These are phyloP conservation scores for Nicotiana noctiflora DNA, from an alignment of 257 asterid genomes.

Conservation along the genomic window DNA sequence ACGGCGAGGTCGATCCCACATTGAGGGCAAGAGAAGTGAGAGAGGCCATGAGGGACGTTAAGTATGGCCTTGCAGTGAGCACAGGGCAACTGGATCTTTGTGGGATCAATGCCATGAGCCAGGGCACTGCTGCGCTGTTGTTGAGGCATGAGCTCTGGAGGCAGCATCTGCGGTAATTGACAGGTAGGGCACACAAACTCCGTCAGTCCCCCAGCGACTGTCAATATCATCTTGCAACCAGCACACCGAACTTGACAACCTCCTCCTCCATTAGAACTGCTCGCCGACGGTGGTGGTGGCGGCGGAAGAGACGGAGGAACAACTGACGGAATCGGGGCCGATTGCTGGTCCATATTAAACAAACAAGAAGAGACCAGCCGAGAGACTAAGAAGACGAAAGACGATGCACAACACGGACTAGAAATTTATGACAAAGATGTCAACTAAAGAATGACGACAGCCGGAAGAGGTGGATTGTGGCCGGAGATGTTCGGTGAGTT, in stretches of 20 bases:
- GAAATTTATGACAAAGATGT: neutral
- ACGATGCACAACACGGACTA: neutral
- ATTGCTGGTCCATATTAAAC: conserved; percentile 60
- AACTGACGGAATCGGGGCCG: conserved; percentile 61
- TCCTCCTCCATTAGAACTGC: conserved; percentile 23
- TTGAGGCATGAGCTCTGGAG: conserved; percentile 74
- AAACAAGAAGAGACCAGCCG: neutral
- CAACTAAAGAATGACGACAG: neutral
- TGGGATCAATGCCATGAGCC: conserved; percentile 90
- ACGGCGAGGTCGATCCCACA: conserved; percentile 71
- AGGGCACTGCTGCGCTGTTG: conserved; percentile 37
- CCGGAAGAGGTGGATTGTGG: neutral
- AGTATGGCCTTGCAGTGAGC: conserved; percentile 88
- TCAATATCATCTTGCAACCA: conserved; percentile 80
- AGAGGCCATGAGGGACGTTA: conserved; percentile 82
- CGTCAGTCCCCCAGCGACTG: conserved; percentile 60
- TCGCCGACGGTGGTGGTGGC: conserved; percentile 11
- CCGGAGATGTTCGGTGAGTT: conserved; percentile 1
- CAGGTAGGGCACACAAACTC: conserved; percentile 95
- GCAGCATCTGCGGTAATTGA: conserved; percentile 92
- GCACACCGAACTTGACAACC: conserved; percentile 95
- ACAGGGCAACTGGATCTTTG: conserved; percentile 94
- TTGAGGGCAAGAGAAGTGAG: conserved; percentile 87
- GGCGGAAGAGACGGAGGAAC: conserved; percentile 30
- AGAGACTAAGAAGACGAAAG: neutral